Base-by-base conservation (phyloP, 2,329 filamentous ascomycete species). In the Purpureocillium lavendulum region DNA sequence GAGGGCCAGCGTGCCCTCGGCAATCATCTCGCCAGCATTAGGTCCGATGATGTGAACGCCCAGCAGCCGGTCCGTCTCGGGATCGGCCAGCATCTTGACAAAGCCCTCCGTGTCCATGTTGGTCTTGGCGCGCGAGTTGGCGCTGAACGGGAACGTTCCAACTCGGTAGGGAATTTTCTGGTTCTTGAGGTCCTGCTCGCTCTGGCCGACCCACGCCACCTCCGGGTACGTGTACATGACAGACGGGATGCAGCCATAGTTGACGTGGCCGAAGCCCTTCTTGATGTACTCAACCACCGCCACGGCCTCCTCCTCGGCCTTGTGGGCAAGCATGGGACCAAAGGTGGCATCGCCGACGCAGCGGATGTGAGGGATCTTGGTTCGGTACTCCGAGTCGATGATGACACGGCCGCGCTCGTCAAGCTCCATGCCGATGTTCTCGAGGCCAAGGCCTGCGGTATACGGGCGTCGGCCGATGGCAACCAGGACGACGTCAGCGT, bases 201-300 rank as follows among this genome's bases (percentile, higher is more conserved):
- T 96, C 73, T 96, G 89, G 43, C 92, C 92, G 35, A 98, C 92
- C 92, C 92, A 98, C 29, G 92, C 88, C 49, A 97, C 92, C 67
- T 98, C 92, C 28, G 92, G 92, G 71, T 96, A 84, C 10, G 92
- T 97, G 78, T 98, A 98, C 92, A 98, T 98, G 69, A 98, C 92
- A 28, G 87, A 92, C 49, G 92, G 92, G 60, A 98, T 98, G 64
- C 84, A 87, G 57, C 80, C 87, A 70, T 98, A 98, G 82, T 98
- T 98, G 69, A 98, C 92, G 67, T 98, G 92, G 43, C 92, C 92
- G 66, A 94, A 84, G 50, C 88, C 88, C 75, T 97, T 97, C 71
- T 87, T 90, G 67, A 98, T 92, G 74, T 88, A 97, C 69, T 98
- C 92, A 47, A 97, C 75, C 42, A 83, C 90, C 26, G 92, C 92